Percentiles rank a stretch among this genome's conserved stretches.
Conservation (phyloP, 2,329 filamentous ascomycete species). For the Elsinoe perseae region DNA sequence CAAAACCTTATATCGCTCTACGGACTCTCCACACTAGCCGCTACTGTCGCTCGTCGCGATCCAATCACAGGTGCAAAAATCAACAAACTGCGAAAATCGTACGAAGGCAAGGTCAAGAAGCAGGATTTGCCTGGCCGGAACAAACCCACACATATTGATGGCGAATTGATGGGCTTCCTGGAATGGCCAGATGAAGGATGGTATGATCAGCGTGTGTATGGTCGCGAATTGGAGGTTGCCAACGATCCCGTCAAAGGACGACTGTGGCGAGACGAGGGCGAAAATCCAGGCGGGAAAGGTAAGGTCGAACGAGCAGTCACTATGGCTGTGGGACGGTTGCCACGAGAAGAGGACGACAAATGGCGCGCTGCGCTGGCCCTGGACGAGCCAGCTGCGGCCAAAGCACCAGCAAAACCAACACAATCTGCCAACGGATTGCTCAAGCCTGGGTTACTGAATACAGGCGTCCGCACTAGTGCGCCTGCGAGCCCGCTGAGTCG, state of each 20-base stretch:
- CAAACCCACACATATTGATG: constrained; percentile 37
- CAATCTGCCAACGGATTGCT: constrained; percentile 11
- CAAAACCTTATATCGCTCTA: constrained; percentile 55
- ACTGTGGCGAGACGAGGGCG: constrained; percentile 7
- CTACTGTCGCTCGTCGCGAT: constrained; percentile 52
- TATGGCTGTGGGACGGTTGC: constrained; percentile 38
- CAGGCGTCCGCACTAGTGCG: constrained; percentile 25
- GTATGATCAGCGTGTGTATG: constrained; percentile 32
- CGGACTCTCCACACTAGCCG: constrained; percentile 47
- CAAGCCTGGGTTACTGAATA: constrained; percentile 20
- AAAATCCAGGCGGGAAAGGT: constrained; percentile 26
- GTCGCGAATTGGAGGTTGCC: constrained; percentile 33
- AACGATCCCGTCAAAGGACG: constrained; percentile 20
- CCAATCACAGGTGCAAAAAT: constrained; percentile 58
- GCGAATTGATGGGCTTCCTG: constrained; percentile 31
- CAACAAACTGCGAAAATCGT: constrained; percentile 52
- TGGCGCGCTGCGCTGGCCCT: constrained; percentile 39
- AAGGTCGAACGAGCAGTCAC: constrained; percentile 37
- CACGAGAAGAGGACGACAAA: constrained; percentile 33
- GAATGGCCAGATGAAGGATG: constrained; percentile 36
- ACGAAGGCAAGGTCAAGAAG: constrained; percentile 46
- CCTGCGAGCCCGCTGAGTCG: constrained; percentile 29
- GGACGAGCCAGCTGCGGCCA: constrained; percentile 32
- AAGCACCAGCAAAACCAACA: constrained; percentile 15
- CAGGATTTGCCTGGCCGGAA: constrained; percentile 43